Evolutionary conservation across 164 flowering plant genomes (phyloP).

Genomic region (Tetrastigma voinierianum): DNA sequence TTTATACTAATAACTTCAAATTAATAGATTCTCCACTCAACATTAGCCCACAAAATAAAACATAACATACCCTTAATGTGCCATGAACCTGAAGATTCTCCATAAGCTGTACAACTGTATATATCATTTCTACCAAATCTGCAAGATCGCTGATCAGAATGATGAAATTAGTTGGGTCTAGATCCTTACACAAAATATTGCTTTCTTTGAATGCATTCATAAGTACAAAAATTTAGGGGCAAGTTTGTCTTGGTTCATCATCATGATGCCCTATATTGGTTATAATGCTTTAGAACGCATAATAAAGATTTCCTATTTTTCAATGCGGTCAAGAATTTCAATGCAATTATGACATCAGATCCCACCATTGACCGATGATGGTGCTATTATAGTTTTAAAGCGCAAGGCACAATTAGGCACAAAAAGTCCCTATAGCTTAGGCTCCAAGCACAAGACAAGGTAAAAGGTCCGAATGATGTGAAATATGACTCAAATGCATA

Average conservation of each 20-base stretch:
- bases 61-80: slow-evolving; percentile 64
- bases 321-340: neutral
- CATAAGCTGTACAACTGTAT: slow-evolving; percentile 65
- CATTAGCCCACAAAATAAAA: neutral
- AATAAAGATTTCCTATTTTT: neutral
- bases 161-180: neutral
- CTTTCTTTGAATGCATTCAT: too few species aligned
- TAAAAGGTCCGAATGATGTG: too few species aligned
- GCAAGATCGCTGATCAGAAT: slow-evolving; percentile 75
- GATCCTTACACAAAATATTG: too few species aligned
- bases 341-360: neutral
- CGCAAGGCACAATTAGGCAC: too few species aligned
- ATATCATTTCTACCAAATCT: slow-evolving; percentile 80
- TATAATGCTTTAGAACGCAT: neutral
- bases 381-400: too few species aligned
- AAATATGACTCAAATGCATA: too few species aligned
- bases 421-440: too few species aligned
- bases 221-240: neutral
- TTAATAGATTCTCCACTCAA: neutral
- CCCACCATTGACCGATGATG: too few species aligned
- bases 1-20: neutral
- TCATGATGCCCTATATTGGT: neutral
- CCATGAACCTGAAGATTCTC: slow-evolving; percentile 89
- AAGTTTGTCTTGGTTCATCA: neutral
- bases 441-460: too few species aligned